These are phyloP conservation scores for Houttuynia cordata DNA, from an alignment of 164 flowering plant genomes.

Conservation along the genomic window DNA sequence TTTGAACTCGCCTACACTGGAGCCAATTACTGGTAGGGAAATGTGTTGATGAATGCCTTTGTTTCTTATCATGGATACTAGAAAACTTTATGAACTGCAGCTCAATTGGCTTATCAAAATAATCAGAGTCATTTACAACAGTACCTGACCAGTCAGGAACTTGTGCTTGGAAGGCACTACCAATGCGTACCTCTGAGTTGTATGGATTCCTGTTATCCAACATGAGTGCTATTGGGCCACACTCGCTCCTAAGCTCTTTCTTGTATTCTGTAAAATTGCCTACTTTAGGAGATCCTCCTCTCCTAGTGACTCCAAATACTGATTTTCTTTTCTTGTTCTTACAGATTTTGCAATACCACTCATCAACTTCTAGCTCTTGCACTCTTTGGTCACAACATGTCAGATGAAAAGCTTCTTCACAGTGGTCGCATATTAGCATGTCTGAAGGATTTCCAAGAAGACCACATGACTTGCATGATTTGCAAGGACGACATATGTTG, in stretches of 20 bases:
- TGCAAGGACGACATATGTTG: conserved; percentile 10
- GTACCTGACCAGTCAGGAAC: conserved; percentile 76
- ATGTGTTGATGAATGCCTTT: conserved; percentile 19
- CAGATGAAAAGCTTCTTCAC: conserved; percentile 8
- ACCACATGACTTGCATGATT: conserved; percentile 22
- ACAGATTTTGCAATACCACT: conserved; percentile 8
- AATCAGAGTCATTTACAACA: background rate
- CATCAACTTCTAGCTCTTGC: conserved; percentile 5
- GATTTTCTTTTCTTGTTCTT: conserved; percentile 6
- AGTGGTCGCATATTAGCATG: conserved; percentile 11
- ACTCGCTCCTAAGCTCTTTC: conserved; percentile 15
- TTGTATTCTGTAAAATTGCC: conserved; percentile 16
- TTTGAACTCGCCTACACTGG: conserved; percentile 51
- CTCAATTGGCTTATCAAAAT: conserved; percentile 17
- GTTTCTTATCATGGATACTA: too few relatives aligned
- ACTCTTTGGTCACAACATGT: conserved; percentile 6
- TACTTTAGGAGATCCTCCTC: conserved; percentile 11
- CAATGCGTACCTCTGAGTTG: conserved; percentile 59
- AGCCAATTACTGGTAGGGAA: conserved; percentile 77
- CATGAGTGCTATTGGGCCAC: conserved; percentile 40
- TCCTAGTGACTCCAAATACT: conserved; percentile 15
- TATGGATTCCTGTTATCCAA: conserved; percentile 46
- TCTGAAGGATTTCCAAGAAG: background rate
- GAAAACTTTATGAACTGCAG: conserved; percentile 3
- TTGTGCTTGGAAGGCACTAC: conserved; percentile 70